phyloP scores from a whole-genome alignment of 495 filamentous ascomycete genomes.

The Bathelium albidoporum region DNA sequence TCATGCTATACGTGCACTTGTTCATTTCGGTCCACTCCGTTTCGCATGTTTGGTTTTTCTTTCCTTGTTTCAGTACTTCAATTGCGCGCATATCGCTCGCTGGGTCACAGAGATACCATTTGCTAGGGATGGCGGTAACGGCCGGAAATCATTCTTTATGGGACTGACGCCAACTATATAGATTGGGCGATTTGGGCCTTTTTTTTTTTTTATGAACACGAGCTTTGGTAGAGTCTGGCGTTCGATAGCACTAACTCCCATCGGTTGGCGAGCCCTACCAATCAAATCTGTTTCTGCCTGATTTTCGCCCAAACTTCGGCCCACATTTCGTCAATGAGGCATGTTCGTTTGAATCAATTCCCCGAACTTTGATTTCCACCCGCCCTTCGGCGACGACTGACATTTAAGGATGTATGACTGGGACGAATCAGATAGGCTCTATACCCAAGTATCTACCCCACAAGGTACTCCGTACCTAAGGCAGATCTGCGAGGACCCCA shows the following conservation, averaged over 20 bases:
- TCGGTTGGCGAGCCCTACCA: not conserved
- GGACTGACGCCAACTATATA: not conserved
- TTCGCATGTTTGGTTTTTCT: not conserved
- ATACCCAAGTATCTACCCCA: no score
- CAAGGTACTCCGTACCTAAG: no score
- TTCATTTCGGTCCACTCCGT: not conserved
- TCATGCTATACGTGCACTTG: not conserved
- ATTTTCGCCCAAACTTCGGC: no score
- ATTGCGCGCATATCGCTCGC: not conserved
- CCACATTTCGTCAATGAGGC: not conserved
- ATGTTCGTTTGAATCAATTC: no score
- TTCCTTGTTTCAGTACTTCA: not conserved
- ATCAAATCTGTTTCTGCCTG: no score
- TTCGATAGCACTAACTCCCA: not conserved
- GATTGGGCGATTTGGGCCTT: not conserved
- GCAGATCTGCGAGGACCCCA: no score
- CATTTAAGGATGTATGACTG: no score
- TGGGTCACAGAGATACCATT: not conserved
- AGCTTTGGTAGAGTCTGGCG: not conserved
- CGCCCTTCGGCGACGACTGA: not conserved
- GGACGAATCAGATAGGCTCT: no score
- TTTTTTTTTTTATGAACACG: not conserved
- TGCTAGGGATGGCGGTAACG: not conserved
- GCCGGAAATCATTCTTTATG: constrained; percentile 2
- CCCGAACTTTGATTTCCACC: no score